Conservation (phyloP, 1,139 yeast genomes). For the Yamadazyma sp. region DNA sequence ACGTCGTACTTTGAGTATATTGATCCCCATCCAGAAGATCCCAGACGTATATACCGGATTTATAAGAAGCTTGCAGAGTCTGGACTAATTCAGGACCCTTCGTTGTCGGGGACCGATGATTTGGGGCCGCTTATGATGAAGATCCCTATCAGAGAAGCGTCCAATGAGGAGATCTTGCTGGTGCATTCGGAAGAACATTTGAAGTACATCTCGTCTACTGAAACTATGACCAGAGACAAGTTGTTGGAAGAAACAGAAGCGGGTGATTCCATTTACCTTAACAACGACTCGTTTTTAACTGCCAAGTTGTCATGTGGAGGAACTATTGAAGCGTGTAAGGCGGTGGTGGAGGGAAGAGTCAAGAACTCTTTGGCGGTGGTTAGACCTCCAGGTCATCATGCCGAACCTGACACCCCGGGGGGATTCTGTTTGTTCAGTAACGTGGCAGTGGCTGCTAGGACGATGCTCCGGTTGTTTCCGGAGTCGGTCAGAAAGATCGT, state of each 20-base stretch:
- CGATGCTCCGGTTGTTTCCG: constrained; percentile 77
- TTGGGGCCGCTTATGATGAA: constrained; percentile 88
- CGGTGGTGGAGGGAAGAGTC: constrained; percentile 90
- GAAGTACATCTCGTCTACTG: constrained; percentile 72
- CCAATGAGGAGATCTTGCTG: constrained; percentile 77
- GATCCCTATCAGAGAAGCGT: constrained; percentile 88
- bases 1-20: constrained; percentile 91
- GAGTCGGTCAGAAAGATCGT: constrained; percentile 83
- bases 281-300: constrained; percentile 83
- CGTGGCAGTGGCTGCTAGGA: constrained; percentile 95
- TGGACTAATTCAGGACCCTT: constrained; percentile 80
- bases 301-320: constrained; percentile 97
- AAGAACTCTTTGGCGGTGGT: constrained; percentile 93
- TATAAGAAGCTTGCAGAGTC: constrained; percentile 93
- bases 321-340: constrained; percentile 92
- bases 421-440: constrained; percentile 96
- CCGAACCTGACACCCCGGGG: constrained; percentile 95
- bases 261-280: constrained; percentile 94
- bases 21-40: constrained; percentile 99
- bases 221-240: constrained; percentile 74
- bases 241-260: constrained; percentile 81
- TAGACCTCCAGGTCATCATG: constrained; percentile 99
- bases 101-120: constrained; percentile 75
- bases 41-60: constrained; percentile 90
- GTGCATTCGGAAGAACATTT: constrained; percentile 87